These are phyloP conservation scores for Pestalotiopsis sp. DNA, from an alignment of 2,329 filamentous ascomycete genomes.

Conservation along the genomic window DNA sequence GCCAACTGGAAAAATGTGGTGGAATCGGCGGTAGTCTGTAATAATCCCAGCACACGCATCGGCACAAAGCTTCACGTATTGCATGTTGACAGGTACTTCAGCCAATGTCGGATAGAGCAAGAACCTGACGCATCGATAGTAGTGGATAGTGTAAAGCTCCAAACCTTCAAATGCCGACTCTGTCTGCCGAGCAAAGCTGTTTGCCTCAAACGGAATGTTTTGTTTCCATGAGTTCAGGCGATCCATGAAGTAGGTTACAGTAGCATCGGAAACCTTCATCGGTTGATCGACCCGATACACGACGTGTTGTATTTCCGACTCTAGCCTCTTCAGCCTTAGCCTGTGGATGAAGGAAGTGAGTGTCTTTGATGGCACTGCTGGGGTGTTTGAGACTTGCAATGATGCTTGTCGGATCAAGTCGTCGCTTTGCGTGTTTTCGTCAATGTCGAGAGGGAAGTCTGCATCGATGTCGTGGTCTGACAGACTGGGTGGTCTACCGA, in stretches of 20 bases:
- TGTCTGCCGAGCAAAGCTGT: slow-evolving; percentile 26
- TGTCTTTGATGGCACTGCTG: slow-evolving; percentile 25
- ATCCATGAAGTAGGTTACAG: slow-evolving; percentile 26
- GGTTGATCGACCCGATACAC: slow-evolving; percentile 30
- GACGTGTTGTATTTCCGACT: slow-evolving; percentile 32
- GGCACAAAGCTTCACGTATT: slow-evolving; percentile 28
- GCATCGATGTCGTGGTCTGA: slow-evolving; percentile 34
- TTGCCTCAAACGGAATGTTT: slow-evolving; percentile 27
- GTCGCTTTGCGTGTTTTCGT: slow-evolving; percentile 26
- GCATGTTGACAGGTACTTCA: slow-evolving; percentile 28
- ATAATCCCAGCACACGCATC: slow-evolving; percentile 31
- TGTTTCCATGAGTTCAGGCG: slow-evolving; percentile 29
- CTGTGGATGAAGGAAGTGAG: slow-evolving; percentile 33
- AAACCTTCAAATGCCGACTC: slow-evolving; percentile 28
- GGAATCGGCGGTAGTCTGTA: slow-evolving; percentile 27
- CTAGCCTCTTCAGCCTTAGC: slow-evolving; percentile 29
- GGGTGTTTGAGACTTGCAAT: slow-evolving; percentile 20
- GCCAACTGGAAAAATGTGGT: slow-evolving; percentile 32
- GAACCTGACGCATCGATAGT: slow-evolving; percentile 29
- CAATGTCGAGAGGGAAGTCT: slow-evolving; percentile 30
- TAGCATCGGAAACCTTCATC: slow-evolving; percentile 24
- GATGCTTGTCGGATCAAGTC: slow-evolving; percentile 27
- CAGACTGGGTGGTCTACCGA: slow-evolving; percentile 29
- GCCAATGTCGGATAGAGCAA: slow-evolving; percentile 30
- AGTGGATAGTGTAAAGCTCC: slow-evolving; percentile 33